Evolutionary conservation across 257 asterid species (phyloP), one percentile per base, ranked within the genome.

Genomic region (Nicotiana undulata): DNA sequence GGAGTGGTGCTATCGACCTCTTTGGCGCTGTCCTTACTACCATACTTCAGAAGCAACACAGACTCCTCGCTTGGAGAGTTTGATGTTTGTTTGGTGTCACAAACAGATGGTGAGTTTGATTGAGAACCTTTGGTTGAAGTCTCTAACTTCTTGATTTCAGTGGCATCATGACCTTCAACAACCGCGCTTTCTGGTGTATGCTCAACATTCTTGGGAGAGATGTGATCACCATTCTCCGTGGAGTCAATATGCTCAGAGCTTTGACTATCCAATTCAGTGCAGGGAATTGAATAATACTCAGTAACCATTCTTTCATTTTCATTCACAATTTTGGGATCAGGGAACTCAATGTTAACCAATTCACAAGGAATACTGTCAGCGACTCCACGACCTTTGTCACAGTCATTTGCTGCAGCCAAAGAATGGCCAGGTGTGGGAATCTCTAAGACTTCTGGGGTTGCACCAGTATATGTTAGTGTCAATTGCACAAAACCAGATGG

Each of bases 401-500:
- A 63, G 22, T 76, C 75, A 74, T 88, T 74, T 26, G 63, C 90
- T 16, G 77, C 64, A 81, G 85, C 85, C 84, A 83, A 90, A 24
- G 87, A 84, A 6, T 77, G 18, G 15, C 81, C 77, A 17, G 88
- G 90, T 16, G 90, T 83, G 6, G 95, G 86, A 66, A 91, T 88
- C 5, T 88, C 88, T 40, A 92, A 64, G 26, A 96, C 94, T 3
- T 96, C 98, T 0, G 99, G 99, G 6, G 83, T 87, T 8, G 87
- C 77, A 75, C 98, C 99, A 1, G 80, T 67, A 31, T 91, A 96
- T 4, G 92, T 76, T 32, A 96, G 85, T 0, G 98, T 91, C 81
- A 96, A 61, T 85, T 91, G 92, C 29, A 96, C 99, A 81, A 89
- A 96, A 13, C 99, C 99, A 0, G 99, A 97, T 0, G 99, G 99